phyloP scores from a whole-genome alignment of 2,329 filamentous ascomycete genomes.

The Aspergillus neoniger region DNA sequence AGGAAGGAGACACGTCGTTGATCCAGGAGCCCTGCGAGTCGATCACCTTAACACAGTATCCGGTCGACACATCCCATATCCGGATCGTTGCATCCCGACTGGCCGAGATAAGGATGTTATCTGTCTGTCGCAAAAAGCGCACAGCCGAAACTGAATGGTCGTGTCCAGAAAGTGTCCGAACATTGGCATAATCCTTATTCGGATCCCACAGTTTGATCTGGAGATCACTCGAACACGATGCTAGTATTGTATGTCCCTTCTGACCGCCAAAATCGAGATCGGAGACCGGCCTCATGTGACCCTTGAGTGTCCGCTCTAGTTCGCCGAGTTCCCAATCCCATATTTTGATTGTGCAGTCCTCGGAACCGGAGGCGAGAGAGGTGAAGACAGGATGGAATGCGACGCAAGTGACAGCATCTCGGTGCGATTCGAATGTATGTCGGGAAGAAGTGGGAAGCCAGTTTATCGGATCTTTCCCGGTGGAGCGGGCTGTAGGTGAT shows the following conservation, averaged over 20 bases:
- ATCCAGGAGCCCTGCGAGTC: conserved; percentile 85
- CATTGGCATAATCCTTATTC: conserved; percentile 87
- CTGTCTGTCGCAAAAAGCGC: conserved; percentile 75
- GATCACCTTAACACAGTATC: conserved; percentile 85
- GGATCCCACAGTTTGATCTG: conserved; percentile 97
- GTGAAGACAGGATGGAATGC: conserved; percentile 92
- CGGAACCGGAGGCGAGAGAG: conserved; percentile 85
- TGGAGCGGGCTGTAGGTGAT: conserved; percentile 12
- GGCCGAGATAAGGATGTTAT: conserved; percentile 81
- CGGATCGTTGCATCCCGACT: conserved; percentile 80
- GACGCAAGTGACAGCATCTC: conserved; percentile 79
- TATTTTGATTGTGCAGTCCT: conserved; percentile 91
- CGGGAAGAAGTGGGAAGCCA: conserved; percentile 45
- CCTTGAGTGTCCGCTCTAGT: conserved; percentile 83
- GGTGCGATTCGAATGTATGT: conserved; percentile 80
- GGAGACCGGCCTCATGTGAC: conserved; percentile 81
- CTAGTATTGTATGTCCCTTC: conserved; percentile 73
- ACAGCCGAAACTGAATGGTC: conserved; percentile 88
- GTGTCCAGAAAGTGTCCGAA: conserved; percentile 83
- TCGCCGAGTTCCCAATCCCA: conserved; percentile 97
- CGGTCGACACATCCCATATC: conserved; percentile 90
- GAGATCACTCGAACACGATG: conserved; percentile 80
- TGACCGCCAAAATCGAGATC: conserved; percentile 89
- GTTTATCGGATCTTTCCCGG: conserved; percentile 18
- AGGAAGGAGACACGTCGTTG: conserved; percentile 76